A percentile compares a stretch with the other conserved stretches of the same genome.
phyloP scores from a whole-genome alignment of 164 flowering plant species.

The Stephania cephalantha region DNA sequence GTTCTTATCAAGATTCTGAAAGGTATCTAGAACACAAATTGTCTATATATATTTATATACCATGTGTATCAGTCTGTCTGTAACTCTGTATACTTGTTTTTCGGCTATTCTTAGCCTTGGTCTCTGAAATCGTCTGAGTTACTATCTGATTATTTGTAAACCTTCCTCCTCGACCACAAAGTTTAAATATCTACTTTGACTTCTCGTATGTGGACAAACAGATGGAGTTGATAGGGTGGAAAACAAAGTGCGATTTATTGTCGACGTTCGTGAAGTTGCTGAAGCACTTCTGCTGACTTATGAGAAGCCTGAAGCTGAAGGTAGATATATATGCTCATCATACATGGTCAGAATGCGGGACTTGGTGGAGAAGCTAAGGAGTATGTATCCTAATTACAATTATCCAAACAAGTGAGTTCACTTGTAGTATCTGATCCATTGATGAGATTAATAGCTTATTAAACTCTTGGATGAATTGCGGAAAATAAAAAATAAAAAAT shows the following conservation, averaged over 20 bases:
- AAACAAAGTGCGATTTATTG: slow-evolving; percentile 17
- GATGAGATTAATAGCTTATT: neutral
- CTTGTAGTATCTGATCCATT: neutral
- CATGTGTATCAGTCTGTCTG: neutral
- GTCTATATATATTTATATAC: neutral
- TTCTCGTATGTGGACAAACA: slow-evolving; percentile 10
- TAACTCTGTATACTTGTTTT: neutral
- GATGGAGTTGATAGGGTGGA: slow-evolving; percentile 29
- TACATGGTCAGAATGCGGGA: slow-evolving; percentile 14
- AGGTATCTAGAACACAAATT: slow-evolving; percentile 22
- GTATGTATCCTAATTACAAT: slow-evolving; percentile 33
- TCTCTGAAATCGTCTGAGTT: no score
- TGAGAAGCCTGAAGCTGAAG: slow-evolving; percentile 42
- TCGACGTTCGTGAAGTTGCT: slow-evolving; percentile 49
- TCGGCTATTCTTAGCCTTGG: no score
- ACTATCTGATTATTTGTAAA: no score
- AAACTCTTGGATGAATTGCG: neutral
- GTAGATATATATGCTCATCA: slow-evolving; percentile 41
- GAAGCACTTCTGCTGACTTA: slow-evolving; percentile 36
- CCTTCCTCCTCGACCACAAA: no score
- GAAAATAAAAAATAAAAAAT: neutral
- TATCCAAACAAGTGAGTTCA: slow-evolving; percentile 34
- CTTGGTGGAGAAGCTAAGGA: slow-evolving; percentile 27
- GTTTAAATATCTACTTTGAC: no score
- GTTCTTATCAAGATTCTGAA: slow-evolving; percentile 32